Conservation (phyloP, 2,329 filamentous ascomycete genomes). For the Pyricularia pennisetigena region DNA sequence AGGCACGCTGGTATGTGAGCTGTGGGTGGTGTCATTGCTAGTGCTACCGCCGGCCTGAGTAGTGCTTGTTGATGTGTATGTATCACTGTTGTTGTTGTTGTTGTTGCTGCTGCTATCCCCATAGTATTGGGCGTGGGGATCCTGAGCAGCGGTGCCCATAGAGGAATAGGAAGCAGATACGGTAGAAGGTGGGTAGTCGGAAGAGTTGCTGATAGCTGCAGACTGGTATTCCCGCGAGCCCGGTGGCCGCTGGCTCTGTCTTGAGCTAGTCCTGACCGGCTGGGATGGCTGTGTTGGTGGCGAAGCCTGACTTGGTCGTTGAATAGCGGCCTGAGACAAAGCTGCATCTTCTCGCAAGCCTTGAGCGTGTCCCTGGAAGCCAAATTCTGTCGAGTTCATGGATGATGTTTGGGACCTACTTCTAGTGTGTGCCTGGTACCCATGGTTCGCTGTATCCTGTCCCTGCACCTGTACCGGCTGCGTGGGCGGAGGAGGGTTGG, state of each 20-base stretch:
- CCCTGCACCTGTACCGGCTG: background rate
- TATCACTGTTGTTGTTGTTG: slow-evolving; percentile 6
- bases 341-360: slow-evolving; percentile 8
- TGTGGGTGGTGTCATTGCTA: slow-evolving; percentile 2
- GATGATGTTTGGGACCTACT: slow-evolving; percentile 12
- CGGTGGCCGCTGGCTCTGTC: slow-evolving; percentile 23
- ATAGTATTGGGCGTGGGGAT: slow-evolving; percentile 17
- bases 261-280: slow-evolving; percentile 20
- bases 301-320: slow-evolving; percentile 18
- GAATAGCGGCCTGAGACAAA: slow-evolving; percentile 15
- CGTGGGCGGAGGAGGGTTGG: background rate
- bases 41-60: slow-evolving; percentile 1
- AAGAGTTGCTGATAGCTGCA: slow-evolving; percentile 8
- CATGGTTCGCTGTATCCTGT: background rate
- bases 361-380: slow-evolving; percentile 9
- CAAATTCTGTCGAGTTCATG: slow-evolving; percentile 11
- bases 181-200: slow-evolving; percentile 10
- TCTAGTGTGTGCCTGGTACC: background rate
- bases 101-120: slow-evolving; percentile 8
- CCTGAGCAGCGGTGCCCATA: slow-evolving; percentile 9
- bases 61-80: background rate
- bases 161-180: slow-evolving; percentile 3
- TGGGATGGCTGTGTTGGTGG: slow-evolving; percentile 20
- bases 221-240: slow-evolving; percentile 9
- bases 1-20: slow-evolving; percentile 10